Evolutionary conservation across 352 stramenopile genomes (phyloP).

Genomic region (Phytophthora fragariae): DNA sequence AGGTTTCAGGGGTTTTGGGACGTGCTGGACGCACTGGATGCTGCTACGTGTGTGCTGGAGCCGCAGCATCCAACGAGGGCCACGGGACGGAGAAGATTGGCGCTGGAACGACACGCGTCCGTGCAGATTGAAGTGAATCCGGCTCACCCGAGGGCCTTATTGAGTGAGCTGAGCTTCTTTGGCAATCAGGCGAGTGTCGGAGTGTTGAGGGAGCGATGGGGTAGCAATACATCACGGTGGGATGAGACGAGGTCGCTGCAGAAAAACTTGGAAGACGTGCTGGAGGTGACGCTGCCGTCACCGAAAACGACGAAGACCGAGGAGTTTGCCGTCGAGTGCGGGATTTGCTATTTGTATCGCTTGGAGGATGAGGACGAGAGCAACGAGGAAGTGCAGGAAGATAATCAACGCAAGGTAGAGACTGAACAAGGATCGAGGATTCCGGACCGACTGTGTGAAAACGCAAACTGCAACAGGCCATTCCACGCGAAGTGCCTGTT

Average conservation of each 20-base stretch:
- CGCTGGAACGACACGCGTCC: slow-evolving; percentile 71
- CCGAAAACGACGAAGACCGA: slow-evolving; percentile 55
- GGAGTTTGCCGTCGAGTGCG: slow-evolving; percentile 87
- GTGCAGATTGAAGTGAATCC: slow-evolving; percentile 79
- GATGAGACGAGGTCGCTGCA: slow-evolving; percentile 55
- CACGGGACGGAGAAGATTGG: slow-evolving; percentile 67
- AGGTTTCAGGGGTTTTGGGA: slow-evolving; percentile 86
- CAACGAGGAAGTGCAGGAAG: slow-evolving; percentile 11
- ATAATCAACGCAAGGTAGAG: not conserved
- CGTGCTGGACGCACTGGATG: slow-evolving; percentile 77
- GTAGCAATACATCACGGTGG: slow-evolving; percentile 64
- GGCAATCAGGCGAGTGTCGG: slow-evolving; percentile 68
- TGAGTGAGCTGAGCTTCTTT: slow-evolving; percentile 82
- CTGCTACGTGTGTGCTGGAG: slow-evolving; percentile 78
- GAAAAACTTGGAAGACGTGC: slow-evolving; percentile 74
- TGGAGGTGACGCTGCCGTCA: slow-evolving; percentile 71
- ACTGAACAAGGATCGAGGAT: slow-evolving; percentile 41
- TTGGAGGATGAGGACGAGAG: slow-evolving; percentile 48
- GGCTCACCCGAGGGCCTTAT: slow-evolving; percentile 37
- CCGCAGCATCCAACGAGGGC: slow-evolving; percentile 71
- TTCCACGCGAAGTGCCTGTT: slow-evolving; percentile 92
- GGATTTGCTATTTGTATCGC: slow-evolving; percentile 91
- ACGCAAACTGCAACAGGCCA: slow-evolving; percentile 79
- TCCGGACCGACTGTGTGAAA: slow-evolving; percentile 89
- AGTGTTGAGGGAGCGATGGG: slow-evolving; percentile 67